Evolutionary conservation across 2,329 filamentous ascomycete genomes (phyloP).

Genomic region (Periconia sp.): DNA sequence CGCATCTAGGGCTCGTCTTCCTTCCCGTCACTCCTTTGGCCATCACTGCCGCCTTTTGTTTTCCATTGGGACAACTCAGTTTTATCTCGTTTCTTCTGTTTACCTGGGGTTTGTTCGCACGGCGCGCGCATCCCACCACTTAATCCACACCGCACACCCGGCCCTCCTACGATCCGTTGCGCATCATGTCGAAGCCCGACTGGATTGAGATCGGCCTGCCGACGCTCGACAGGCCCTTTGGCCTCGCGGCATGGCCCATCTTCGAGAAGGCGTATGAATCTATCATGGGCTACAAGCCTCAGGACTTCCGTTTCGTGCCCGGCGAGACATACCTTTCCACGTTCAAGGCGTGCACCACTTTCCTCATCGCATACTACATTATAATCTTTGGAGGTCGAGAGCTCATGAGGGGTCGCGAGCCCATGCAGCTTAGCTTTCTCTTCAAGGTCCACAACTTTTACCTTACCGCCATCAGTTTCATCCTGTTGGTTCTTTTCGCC

Average conservation of each 20-base stretch:
- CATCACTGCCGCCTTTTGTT: constrained; percentile 20
- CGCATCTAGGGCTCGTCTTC: constrained; percentile 18
- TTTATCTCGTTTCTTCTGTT: constrained; percentile 13
- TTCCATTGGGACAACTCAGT: constrained; percentile 2
- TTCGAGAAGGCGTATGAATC: constrained; percentile 84
- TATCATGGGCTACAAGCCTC: constrained; percentile 77
- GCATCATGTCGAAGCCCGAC: constrained; percentile 52
- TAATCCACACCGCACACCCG: background rate
- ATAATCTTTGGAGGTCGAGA: constrained; percentile 92
- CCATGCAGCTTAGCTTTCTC: constrained; percentile 82
- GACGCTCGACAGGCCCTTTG: constrained; percentile 88
- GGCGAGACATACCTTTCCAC: constrained; percentile 89
- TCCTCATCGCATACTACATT: constrained; percentile 86
- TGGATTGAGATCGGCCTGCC: constrained; percentile 63
- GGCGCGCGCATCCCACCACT: background rate
- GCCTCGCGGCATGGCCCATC: constrained; percentile 87
- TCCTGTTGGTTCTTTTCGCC: constrained; percentile 79
- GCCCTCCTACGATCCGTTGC: constrained; percentile 10
- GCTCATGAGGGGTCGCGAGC: constrained; percentile 82
- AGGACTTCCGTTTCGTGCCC: constrained; percentile 81
- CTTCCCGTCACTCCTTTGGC: constrained; percentile 41
- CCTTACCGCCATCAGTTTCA: constrained; percentile 80
- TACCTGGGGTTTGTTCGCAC: constrained; percentile 8
- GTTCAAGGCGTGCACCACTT: constrained; percentile 75
- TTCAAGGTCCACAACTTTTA: constrained; percentile 98